Evolutionary conservation across 169 alveolate species (phyloP).

Genomic region (Plasmodium cynomolgi): DNA sequence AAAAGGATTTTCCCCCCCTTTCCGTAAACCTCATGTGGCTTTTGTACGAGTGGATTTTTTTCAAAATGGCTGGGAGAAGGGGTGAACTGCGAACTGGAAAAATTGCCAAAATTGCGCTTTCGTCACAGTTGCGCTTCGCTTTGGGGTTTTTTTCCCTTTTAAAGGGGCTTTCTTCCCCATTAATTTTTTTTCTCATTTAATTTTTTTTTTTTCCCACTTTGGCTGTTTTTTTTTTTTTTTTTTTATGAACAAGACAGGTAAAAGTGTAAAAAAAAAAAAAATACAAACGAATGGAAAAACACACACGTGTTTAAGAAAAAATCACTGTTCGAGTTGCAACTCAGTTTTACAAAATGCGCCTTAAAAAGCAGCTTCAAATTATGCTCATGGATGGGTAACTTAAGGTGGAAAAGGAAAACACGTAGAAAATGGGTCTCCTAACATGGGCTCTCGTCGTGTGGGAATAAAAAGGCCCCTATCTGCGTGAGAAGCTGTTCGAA

Average conservation of each 20-base stretch:
- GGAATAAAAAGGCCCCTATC: neutral
- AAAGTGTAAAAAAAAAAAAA: neutral
- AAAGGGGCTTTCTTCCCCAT: neutral
- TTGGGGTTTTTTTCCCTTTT: neutral
- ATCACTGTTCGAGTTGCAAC: neutral
- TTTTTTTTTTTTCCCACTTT: neutral
- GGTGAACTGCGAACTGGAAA: neutral
- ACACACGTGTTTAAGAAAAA: neutral
- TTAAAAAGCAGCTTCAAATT: neutral
- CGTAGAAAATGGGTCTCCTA: neutral
- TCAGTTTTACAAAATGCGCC: neutral
- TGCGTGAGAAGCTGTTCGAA: conserved; percentile 19
- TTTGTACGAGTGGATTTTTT: neutral
- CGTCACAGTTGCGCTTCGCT: neutral
- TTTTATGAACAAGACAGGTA: neutral
- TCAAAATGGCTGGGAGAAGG: neutral
- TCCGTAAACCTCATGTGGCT: neutral
- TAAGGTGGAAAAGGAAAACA: neutral
- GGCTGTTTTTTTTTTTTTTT: neutral
- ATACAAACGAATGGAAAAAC: neutral
- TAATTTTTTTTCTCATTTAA: neutral
- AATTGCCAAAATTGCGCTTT: neutral
- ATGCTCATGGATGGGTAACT: neutral
- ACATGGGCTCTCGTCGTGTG: neutral
- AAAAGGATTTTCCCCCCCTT: neutral